Evolutionary conservation across 257 asterid genomes (phyloP), one percentile per base, ranked within the genome.

Genomic region (Przewalskia tangutica): DNA sequence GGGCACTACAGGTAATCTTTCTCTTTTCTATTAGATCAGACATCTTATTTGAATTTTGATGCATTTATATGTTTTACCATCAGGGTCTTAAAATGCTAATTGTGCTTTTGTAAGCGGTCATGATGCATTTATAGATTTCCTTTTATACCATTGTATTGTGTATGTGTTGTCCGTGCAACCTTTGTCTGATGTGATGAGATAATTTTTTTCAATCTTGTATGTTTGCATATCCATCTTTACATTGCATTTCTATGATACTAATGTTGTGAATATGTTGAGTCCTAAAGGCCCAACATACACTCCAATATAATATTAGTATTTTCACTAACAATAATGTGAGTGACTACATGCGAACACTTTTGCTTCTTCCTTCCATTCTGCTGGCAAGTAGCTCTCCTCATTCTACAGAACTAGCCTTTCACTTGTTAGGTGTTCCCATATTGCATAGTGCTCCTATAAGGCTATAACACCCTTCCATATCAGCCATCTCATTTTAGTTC

Each of bases 1-100:
- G 82, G 88, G 97, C 98, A 65, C 85, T 95, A 89, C 92, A 91
- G 98, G 98, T 95, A 48, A 82, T 81, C 56, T 70, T 65, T 65
- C 2, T 73, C 78, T 34, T 32, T 40, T 53, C 51, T 36, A 40
- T 46, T 64, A 64, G 27, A 23, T 16, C 50, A 16, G 27, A 13
- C 51, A 23, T 34, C 54, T 50, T 32, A 48, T 48, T 73, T 48
- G 6, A 1, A 12, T 46, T 73, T 23, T 50, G 79, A 50, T 48
- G 83, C 53, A 67, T 81, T 27, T 64, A 13, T 40, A 80, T 63
- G 82, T 63, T 62, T 60, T 59, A 73, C 20, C 60, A 20, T 62
- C 12, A 20, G 82, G 20, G 46, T 80, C 56, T 38, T 55, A 18
- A 27, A 60, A 4, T 56, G 17, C 70, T 58, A n/a, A 60, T 60